phyloP scores from a whole-genome alignment of 495 filamentous ascomycete species.

The Trichoderma asperelloides region DNA sequence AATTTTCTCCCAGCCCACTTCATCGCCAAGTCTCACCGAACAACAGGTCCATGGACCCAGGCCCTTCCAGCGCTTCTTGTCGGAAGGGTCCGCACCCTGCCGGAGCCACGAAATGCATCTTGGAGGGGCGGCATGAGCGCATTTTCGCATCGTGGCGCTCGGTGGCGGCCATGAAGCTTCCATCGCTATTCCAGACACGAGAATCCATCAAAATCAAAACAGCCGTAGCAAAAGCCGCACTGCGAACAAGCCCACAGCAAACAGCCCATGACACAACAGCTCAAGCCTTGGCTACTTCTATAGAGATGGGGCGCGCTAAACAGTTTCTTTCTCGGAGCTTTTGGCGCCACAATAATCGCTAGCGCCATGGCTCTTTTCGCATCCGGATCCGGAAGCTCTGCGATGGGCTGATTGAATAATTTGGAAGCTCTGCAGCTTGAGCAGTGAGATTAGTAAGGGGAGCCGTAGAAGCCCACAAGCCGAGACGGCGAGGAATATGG shows the following conservation, averaged over 20 bases:
- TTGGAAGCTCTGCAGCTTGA: background rate
- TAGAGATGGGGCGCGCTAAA: background rate
- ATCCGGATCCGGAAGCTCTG: constrained; percentile 1
- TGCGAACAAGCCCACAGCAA: background rate
- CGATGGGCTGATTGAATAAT: background rate
- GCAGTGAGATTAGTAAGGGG: background rate
- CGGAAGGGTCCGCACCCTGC: background rate
- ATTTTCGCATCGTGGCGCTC: background rate
- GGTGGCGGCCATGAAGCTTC: background rate
- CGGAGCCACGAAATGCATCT: background rate
- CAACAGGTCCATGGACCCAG: no score
- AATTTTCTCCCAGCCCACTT: background rate
- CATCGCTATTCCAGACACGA: background rate
- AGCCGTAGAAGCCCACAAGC: no score
- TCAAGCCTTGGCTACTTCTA: background rate
- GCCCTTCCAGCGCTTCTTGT: background rate
- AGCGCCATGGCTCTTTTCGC: background rate
- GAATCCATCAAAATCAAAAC: background rate
- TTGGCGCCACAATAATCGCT: background rate
- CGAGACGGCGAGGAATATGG: no score
- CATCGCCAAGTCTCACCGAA: background rate
- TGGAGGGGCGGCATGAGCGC: background rate
- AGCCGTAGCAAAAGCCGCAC: background rate
- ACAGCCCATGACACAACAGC: background rate
- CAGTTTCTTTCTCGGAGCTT: background rate